These are phyloP conservation scores for Plasmopara halstedii DNA, from an alignment of 352 stramenopile species.

Conservation along the genomic window DNA sequence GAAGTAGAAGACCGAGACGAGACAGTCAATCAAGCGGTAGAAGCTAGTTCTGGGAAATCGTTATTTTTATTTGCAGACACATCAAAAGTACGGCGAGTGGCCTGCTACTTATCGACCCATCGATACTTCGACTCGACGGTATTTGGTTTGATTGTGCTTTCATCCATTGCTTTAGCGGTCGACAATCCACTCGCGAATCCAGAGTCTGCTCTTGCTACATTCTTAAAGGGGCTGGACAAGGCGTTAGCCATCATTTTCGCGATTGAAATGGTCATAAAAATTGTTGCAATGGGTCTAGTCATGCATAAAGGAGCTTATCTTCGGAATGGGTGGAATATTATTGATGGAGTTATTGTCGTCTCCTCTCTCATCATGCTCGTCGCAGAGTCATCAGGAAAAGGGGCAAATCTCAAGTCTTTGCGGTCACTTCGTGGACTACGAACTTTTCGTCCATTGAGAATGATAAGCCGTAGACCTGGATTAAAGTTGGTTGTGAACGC, in stretches of 20 bases:
- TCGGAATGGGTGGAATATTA: constrained; percentile 81
- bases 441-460: constrained; percentile 85
- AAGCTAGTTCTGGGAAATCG: constrained; percentile 5
- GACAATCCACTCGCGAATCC: constrained; percentile 80
- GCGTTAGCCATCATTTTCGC: constrained; percentile 75
- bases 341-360: constrained; percentile 86
- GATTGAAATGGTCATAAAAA: constrained; percentile 87
- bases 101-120: constrained; percentile 51
- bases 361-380: constrained; percentile 69
- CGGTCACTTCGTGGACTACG: constrained; percentile 76
- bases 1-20: constrained; percentile 6
- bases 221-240: constrained; percentile 64
- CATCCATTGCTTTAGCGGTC: constrained; percentile 75
- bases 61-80: constrained; percentile 48
- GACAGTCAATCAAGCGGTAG: not conserved
- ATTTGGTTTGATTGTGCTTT: constrained; percentile 75
- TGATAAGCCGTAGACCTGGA: constrained; percentile 82
- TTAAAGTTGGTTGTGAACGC: constrained; percentile 89
- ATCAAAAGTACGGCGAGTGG: constrained; percentile 29
- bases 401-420: constrained; percentile 61
- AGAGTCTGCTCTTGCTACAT: constrained; percentile 22
- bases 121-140: constrained; percentile 75
- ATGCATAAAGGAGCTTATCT: constrained; percentile 71
- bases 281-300: constrained; percentile 77
- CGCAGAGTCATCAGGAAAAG: constrained; percentile 30